Percentiles rank a stretch among this genome's conserved stretches.
phyloP scores from a whole-genome alignment of 306 rosid genomes.

The Potentilla sterilis region DNA sequence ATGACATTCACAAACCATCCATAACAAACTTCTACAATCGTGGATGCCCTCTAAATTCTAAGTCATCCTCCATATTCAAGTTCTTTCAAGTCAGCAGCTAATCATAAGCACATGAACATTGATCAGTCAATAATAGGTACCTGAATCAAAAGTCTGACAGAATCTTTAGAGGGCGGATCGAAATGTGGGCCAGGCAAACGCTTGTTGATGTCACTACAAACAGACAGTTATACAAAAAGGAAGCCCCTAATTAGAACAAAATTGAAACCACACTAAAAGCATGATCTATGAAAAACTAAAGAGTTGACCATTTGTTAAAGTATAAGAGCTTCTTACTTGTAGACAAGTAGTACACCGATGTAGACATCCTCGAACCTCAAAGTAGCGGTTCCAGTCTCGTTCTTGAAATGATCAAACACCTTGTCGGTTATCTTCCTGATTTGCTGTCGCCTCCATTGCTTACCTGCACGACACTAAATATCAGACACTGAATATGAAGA shows the following conservation, averaged over 20 bases:
- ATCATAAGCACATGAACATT: not conserved
- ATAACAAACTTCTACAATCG: not conserved
- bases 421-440: constrained; percentile 60
- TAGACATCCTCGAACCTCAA: constrained; percentile 75
- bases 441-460: constrained; percentile 56
- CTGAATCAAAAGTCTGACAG: constrained; percentile 48
- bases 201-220: constrained; percentile 80
- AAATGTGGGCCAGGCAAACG: constrained; percentile 72
- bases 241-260: not conserved
- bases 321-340: constrained; percentile 55
- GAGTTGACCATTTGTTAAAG: not conserved
- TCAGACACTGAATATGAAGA: not conserved
- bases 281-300: not conserved
- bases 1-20: not conserved
- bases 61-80: not conserved
- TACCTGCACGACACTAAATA: constrained; percentile 50
- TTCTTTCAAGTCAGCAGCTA: not conserved
- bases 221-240: not conserved
- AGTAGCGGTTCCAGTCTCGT: constrained; percentile 26
- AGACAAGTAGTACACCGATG: constrained; percentile 78
- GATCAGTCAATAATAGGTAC: constrained; percentile 29
- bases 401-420: constrained; percentile 45
- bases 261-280: not conserved
- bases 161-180: constrained; percentile 74
- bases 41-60: not conserved